A percentile compares a stretch with the other conserved stretches of the same genome.
phyloP scores from a whole-genome alignment of 805 yeast species.

The Yarrowia porcina region DNA sequence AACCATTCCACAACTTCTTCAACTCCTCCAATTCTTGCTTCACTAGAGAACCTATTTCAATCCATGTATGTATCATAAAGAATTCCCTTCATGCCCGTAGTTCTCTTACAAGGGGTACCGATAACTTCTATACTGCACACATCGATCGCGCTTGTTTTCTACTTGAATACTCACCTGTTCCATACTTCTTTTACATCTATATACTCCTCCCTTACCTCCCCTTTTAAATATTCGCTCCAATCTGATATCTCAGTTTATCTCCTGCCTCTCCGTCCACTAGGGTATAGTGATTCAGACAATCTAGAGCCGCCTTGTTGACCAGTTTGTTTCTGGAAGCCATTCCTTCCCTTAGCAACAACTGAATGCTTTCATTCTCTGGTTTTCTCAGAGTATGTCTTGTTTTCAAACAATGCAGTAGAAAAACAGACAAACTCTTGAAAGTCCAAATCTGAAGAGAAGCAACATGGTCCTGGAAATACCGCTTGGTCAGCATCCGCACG shows the following conservation, averaged over 20 bases:
- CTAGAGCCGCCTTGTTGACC: not conserved
- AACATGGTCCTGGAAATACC: not conserved
- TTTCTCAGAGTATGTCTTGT: not conserved
- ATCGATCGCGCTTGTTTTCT: too few species aligned
- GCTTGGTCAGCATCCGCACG: not conserved
- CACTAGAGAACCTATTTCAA: too few species aligned
- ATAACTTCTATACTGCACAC: too few species aligned
- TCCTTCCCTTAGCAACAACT: not conserved
- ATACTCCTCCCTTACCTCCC: not conserved
- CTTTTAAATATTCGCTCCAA: not conserved
- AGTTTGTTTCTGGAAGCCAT: not conserved
- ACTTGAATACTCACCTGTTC: too few species aligned
- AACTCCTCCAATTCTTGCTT: too few species aligned
- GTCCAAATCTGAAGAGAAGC: conserved; percentile 1
- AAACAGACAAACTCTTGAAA: conserved; percentile 2
- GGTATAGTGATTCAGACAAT: conserved; percentile 3
- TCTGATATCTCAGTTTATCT: not conserved
- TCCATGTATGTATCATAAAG: too few species aligned
- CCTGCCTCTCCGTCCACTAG: not conserved
- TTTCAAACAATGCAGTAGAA: conserved; percentile 1
- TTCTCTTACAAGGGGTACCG: too few species aligned
- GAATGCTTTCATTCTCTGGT: not conserved
- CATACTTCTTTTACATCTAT: too few species aligned
- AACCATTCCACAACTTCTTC: too few species aligned
- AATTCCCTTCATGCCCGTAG: too few species aligned